Conservation (phyloP, 2,329 filamentous ascomycete genomes). For the Ambrosiella beaveri region DNA sequence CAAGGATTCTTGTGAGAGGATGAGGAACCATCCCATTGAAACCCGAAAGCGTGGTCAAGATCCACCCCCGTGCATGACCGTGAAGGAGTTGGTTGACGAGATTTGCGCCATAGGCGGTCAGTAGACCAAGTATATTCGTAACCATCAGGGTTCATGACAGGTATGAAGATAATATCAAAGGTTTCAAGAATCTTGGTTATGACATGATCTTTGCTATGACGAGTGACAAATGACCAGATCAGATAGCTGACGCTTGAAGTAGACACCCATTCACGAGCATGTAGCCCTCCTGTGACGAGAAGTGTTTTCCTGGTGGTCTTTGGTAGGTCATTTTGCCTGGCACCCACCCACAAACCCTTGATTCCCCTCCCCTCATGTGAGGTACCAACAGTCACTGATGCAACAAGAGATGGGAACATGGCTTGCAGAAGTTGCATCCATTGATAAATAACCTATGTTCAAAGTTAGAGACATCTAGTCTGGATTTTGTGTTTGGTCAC, state of each 20-base stretch:
- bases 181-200: conserved; percentile 65
- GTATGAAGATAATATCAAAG: conserved; percentile 79
- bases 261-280: conserved; percentile 93
- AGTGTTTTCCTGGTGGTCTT: conserved; percentile 51
- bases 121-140: conserved; percentile 87
- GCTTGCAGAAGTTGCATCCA: conserved; percentile 86
- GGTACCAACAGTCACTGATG: conserved; percentile 59
- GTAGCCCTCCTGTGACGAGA: conserved; percentile 68
- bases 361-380: conserved; percentile 81
- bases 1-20: conserved; percentile 58
- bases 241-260: conserved; percentile 81
- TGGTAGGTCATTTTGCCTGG: conserved; percentile 23
- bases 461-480: conserved; percentile 10
- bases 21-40: conserved; percentile 56
- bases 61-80: conserved; percentile 78
- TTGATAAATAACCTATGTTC: conserved; percentile 40
- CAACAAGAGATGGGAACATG: conserved; percentile 71
- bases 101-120: conserved; percentile 91
- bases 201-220: conserved; percentile 53
- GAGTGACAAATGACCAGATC: conserved; percentile 72
- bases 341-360: conserved; percentile 57
- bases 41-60: conserved; percentile 73
- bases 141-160: conserved; percentile 81
- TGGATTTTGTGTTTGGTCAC: not conserved
- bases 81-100: conserved; percentile 64